A percentile compares a stretch with the other conserved stretches of the same genome.
phyloP scores from a whole-genome alignment of 371 early-diverging fungal genomes.

The Sporodiniella umbellata region DNA sequence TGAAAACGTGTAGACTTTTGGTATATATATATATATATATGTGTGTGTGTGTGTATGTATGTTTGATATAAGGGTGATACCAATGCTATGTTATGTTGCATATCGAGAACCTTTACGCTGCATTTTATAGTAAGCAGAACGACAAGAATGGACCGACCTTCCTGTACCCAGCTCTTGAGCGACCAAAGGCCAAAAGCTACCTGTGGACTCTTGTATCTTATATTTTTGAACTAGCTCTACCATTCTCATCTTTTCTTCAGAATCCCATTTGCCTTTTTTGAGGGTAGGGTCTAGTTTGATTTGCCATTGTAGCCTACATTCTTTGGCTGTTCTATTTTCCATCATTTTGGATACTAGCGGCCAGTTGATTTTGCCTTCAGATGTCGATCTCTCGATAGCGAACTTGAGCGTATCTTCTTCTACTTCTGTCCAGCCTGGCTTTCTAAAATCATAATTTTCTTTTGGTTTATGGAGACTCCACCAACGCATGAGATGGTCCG shows the following conservation, averaged over 20 bases:
- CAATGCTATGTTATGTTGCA: too few species aligned
- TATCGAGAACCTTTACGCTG: constrained; percentile 18
- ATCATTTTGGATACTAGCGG: constrained; percentile 22
- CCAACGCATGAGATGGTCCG: constrained; percentile 33
- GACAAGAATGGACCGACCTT: constrained; percentile 20
- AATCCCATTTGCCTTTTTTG: constrained; percentile 24
- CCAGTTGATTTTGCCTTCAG: constrained; percentile 13
- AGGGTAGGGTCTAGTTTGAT: constrained; percentile 4
- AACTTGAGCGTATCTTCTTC: constrained; percentile 26
- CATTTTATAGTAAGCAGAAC: constrained; percentile 21
- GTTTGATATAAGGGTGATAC: too few species aligned
- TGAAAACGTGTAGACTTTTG: too few species aligned
- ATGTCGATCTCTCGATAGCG: constrained; percentile 17
- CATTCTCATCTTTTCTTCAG: constrained; percentile 30
- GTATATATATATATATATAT: too few species aligned
- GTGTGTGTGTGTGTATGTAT: too few species aligned
- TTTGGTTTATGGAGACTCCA: constrained; percentile 14
- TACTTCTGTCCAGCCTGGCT: constrained; percentile 21
- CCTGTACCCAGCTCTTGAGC: constrained; percentile 28
- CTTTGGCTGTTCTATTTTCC: constrained; percentile 16
- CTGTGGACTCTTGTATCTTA: background rate
- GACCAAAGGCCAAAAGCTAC: constrained; percentile 21
- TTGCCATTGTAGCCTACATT: constrained; percentile 28
- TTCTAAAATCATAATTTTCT: background rate
- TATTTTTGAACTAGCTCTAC: constrained; percentile 30